Conservation (phyloP, 2,329 filamentous ascomycete genomes). For the Alternaria burnsii region DNA sequence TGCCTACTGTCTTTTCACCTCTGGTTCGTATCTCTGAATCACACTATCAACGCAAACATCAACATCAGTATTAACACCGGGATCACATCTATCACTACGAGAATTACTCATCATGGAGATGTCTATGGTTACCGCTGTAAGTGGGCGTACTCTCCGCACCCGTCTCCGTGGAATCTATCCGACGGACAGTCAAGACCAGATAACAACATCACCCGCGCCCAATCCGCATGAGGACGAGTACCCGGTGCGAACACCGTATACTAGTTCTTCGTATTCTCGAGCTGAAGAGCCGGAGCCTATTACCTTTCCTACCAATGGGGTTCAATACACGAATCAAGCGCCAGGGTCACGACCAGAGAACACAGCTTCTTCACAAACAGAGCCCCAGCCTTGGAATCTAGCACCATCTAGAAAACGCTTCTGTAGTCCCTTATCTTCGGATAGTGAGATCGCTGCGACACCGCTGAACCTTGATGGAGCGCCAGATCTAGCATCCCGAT, state of each 20-base stretch:
- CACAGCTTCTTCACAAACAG: neutral
- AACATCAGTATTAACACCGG: neutral
- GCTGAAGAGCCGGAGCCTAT: neutral
- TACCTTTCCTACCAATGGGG: neutral
- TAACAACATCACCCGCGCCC: neutral
- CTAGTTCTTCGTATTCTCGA: neutral
- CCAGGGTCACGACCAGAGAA: neutral
- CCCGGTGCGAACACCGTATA: neutral
- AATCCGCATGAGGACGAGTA: neutral
- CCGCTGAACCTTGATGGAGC: neutral
- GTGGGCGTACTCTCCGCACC: neutral
- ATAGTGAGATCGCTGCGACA: neutral
- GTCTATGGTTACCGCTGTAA: neutral
- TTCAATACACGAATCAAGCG: neutral
- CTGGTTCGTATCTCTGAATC: neutral
- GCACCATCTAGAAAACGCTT: neutral
- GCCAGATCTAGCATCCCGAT: neutral
- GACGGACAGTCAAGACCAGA: neutral
- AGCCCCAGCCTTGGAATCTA: neutral
- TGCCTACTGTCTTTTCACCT: neutral
- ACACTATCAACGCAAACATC: slow-evolving; percentile 12
- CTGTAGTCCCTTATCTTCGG: neutral
- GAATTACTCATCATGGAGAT: slow-evolving; percentile 11
- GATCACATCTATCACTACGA: slow-evolving; percentile 22
- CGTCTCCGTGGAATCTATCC: neutral